These are phyloP conservation scores for Brasenia schreberi DNA, from an alignment of 164 flowering plant species.

Conservation along the genomic window DNA sequence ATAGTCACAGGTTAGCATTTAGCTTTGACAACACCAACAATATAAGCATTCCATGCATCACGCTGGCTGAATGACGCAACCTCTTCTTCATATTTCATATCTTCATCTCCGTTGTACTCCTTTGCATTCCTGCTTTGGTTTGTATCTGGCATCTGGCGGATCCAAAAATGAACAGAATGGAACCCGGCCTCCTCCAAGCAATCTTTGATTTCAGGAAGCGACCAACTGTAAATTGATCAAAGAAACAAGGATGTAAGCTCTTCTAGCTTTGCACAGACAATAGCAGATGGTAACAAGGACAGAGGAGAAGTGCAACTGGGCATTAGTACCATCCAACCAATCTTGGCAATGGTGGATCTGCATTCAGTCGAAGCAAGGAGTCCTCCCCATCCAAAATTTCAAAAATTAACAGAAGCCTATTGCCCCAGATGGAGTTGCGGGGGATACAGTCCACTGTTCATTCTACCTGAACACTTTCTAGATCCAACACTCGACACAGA, in stretches of 20 bases:
- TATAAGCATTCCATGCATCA: conserved; percentile 95
- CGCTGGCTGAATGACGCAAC: conserved; percentile 53
- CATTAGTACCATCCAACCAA: no score
- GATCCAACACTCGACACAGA: no score
- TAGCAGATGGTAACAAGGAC: no score
- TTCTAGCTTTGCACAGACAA: no score
- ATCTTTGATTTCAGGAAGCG: conserved; percentile 83
- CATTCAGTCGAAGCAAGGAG: no score
- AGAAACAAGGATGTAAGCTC: background rate
- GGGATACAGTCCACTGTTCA: no score
- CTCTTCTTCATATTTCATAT: conserved; percentile 65
- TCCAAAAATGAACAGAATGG: conserved; percentile 74
- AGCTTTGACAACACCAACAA: conserved; percentile 39
- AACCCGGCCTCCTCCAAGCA: conserved; percentile 91
- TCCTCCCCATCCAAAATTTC: no score
- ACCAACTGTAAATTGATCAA: conserved; percentile 46
- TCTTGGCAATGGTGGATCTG: no score
- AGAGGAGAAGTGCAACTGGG: no score
- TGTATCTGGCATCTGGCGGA: conserved; percentile 68
- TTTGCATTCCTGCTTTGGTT: conserved; percentile 22
- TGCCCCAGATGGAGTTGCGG: no score
- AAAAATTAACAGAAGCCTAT: no score
- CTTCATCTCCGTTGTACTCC: conserved; percentile 48
- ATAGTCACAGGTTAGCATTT: background rate
- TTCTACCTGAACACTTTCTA: no score